Conservation (phyloP, 306 rosid genomes). For the Albizia julibrissin region DNA sequence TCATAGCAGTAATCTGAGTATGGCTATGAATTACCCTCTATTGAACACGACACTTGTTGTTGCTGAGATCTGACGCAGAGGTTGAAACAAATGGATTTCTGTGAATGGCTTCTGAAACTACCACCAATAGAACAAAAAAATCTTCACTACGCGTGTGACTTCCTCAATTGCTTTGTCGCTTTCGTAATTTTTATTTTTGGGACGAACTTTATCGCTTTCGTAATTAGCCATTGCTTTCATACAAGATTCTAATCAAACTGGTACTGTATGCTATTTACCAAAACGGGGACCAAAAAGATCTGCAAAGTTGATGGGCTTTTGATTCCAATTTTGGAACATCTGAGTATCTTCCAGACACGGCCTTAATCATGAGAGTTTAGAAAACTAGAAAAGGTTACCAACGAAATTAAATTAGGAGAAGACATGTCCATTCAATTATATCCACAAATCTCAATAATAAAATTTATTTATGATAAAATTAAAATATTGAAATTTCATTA, state of each 20-base stretch:
- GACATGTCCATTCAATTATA: no score
- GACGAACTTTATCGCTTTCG: not conserved
- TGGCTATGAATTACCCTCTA: not conserved
- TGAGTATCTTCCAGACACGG: not conserved
- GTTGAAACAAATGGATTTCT: not conserved
- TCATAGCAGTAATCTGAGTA: not conserved
- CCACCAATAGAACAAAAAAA: not conserved
- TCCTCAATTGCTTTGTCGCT: not conserved
- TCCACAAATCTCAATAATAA: no score
- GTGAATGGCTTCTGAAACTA: constrained; percentile 19
- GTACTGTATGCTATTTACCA: not conserved
- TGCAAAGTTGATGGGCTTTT: constrained; percentile 20
- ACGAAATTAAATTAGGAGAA: no score
- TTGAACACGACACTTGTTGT: constrained; percentile 26
- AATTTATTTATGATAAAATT: no score
- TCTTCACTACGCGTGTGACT: not conserved
- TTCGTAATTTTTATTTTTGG: no score
- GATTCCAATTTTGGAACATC: constrained; percentile 33
- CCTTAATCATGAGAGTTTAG: not conserved
- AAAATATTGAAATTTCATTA: no score
- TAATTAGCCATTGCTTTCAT: constrained; percentile 17
- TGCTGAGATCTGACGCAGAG: not conserved
- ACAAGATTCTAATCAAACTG: not conserved
- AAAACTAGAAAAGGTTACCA: not conserved
- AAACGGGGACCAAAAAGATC: constrained; percentile 37